Conservation (phyloP, 2,329 filamentous ascomycete genomes). For the Penicillium sp. region DNA sequence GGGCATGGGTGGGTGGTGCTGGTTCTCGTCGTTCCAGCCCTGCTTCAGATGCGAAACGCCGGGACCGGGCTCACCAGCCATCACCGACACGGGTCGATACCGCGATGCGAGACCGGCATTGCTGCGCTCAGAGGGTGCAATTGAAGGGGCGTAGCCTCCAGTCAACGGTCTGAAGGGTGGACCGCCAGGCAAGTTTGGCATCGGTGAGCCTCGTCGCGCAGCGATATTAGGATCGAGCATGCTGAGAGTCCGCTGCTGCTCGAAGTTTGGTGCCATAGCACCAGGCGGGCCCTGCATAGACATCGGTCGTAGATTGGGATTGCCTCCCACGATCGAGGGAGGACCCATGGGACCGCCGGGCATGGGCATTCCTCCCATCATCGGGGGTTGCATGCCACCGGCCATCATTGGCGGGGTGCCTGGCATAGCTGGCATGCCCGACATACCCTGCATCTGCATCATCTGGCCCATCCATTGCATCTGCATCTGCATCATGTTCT, state of each 20-base stretch:
- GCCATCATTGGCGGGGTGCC: constrained; percentile 34
- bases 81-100: constrained; percentile 84
- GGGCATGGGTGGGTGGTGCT: constrained; percentile 24
- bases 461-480: constrained; percentile 85
- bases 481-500: constrained; percentile 88
- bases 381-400: constrained; percentile 25
- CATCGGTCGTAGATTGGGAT: constrained; percentile 46
- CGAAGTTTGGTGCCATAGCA: constrained; percentile 36
- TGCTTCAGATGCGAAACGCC: constrained; percentile 37
- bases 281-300: constrained; percentile 47
- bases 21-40: constrained; percentile 42
- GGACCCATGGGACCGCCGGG: constrained; percentile 18
- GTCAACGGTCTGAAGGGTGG: constrained; percentile 28
- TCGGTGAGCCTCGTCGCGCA: constrained; percentile 39
- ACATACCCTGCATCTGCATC: constrained; percentile 56
- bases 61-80: constrained; percentile 43
- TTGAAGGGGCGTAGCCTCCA: constrained; percentile 75
- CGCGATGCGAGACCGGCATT: constrained; percentile 87
- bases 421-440: constrained; percentile 27
- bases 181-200: constrained; percentile 35
- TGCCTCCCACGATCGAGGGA: constrained; percentile 25
- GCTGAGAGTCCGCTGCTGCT: constrained; percentile 72
- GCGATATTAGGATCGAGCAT: constrained; percentile 70
- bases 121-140: constrained; percentile 93
- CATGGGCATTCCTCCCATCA: constrained; percentile 21